Evolutionary conservation across 148 eudicot species (phyloP).

Genomic region (Amaranthus palmeri): DNA sequence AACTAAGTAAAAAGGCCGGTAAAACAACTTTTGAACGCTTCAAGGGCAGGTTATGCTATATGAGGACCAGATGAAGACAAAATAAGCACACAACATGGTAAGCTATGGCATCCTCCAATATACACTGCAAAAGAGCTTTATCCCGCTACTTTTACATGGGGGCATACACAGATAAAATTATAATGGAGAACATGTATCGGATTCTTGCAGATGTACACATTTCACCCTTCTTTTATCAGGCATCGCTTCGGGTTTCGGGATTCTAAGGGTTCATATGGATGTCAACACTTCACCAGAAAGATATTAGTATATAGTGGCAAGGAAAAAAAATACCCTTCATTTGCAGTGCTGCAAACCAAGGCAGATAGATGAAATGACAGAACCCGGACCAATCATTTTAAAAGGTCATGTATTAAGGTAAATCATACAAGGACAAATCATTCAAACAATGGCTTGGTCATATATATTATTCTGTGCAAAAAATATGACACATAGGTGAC

Average conservation of each 20-base stretch:
- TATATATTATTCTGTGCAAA: not conserved
- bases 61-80: conserved; percentile 1
- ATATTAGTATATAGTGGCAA: not conserved
- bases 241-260: not conserved
- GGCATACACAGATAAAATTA: not conserved
- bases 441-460: not conserved
- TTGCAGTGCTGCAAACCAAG: not conserved
- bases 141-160: not conserved
- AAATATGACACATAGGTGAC: not conserved
- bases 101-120: not conserved
- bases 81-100: not conserved
- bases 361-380: not conserved
- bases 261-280: not conserved
- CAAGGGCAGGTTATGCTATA: not conserved
- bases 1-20: not conserved
- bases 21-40: not conserved
- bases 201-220: not conserved
- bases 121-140: not conserved
- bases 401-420: not conserved
- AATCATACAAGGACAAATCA: not conserved
- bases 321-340: not conserved
- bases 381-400: not conserved
- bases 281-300: not conserved
- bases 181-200: not conserved
- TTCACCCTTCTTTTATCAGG: not conserved